Evolutionary conservation across 352 stramenopile genomes (phyloP).

Genomic region (Thalassiosira exigua): DNA sequence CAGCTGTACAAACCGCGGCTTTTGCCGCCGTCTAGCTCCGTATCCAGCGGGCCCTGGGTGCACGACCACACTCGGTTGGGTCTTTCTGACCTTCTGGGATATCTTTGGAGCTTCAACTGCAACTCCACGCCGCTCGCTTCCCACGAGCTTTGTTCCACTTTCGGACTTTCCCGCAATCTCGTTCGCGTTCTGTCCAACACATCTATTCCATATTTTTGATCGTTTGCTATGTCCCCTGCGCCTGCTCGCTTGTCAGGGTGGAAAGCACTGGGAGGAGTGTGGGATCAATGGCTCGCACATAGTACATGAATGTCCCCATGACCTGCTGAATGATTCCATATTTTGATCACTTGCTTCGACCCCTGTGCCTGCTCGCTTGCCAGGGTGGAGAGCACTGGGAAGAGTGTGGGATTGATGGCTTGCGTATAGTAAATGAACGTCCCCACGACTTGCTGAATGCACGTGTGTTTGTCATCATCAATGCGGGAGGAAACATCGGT

Average conservation of each 20-base stretch:
- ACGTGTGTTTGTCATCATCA: conserved; percentile 15
- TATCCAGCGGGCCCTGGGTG: no score
- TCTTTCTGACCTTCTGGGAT: no score
- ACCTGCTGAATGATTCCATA: conserved; percentile 41
- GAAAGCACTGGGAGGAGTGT: conserved; percentile 38
- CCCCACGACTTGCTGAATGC: conserved; percentile 53
- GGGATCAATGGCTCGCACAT: conserved; percentile 32
- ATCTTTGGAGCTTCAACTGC: no score
- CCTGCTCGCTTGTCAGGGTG: conserved; percentile 30
- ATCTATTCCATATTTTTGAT: no score
- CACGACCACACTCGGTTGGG: no score
- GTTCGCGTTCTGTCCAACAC: no score
- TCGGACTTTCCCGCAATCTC: no score
- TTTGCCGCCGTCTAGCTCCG: no score
- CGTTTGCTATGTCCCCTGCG: conserved; percentile 2
- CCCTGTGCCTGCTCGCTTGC: conserved; percentile 12
- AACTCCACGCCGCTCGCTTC: no score
- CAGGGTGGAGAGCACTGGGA: conserved; percentile 37
- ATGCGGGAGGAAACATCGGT: not conserved
- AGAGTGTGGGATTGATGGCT: conserved; percentile 36
- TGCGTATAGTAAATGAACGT: conserved; percentile 50
- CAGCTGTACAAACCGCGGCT: no score
- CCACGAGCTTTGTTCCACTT: no score
- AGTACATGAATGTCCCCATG: conserved; percentile 55
- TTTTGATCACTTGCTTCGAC: conserved; percentile 7